Evolutionary conservation across 2,329 filamentous ascomycete species (phyloP).

Genomic region (Chaetomium sp.): DNA sequence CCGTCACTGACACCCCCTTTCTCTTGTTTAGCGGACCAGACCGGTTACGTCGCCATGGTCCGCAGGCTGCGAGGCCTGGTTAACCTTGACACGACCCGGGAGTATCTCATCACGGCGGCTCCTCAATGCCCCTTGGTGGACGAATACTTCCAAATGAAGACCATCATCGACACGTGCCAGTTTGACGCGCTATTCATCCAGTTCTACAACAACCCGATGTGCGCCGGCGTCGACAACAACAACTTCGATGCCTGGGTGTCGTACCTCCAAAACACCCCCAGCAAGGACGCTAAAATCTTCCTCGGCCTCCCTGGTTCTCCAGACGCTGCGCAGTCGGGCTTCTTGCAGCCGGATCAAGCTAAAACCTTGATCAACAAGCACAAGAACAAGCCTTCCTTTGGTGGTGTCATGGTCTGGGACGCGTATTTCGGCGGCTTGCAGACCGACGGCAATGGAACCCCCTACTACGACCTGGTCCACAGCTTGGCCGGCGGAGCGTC

Average conservation of each 20-base stretch:
- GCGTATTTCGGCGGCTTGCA: slow-evolving; percentile 21
- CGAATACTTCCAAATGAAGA: slow-evolving; percentile 37
- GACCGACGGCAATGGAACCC: slow-evolving; percentile 5
- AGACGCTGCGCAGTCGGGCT: slow-evolving; percentile 23
- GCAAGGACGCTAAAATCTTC: slow-evolving; percentile 33
- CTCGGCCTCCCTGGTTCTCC: slow-evolving; percentile 33
- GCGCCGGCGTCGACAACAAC: slow-evolving; percentile 31
- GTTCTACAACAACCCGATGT: slow-evolving; percentile 42
- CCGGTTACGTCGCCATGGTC: slow-evolving; percentile 27
- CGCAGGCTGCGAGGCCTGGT: slow-evolving; percentile 20
- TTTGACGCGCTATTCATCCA: slow-evolving; percentile 41
- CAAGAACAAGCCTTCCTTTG: slow-evolving; percentile 26
- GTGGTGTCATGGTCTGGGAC: slow-evolving; percentile 33
- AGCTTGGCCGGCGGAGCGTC: slow-evolving; percentile 12
- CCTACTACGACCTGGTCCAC: slow-evolving; percentile 25
- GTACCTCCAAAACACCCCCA: slow-evolving; percentile 28
- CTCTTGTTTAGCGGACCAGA: slow-evolving; percentile 17
- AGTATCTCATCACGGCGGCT: slow-evolving; percentile 41
- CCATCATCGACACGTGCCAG: slow-evolving; percentile 32
- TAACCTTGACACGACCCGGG: slow-evolving; percentile 13
- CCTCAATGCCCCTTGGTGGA: slow-evolving; percentile 38
- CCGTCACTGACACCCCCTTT: slow-evolving; percentile 10
- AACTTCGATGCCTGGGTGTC: slow-evolving; percentile 34
- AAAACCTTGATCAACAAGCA: slow-evolving; percentile 21
- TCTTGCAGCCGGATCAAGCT: slow-evolving; percentile 21